phyloP scores from a whole-genome alignment of 1,139 yeast species.

The Kodamaea derodonti region DNA sequence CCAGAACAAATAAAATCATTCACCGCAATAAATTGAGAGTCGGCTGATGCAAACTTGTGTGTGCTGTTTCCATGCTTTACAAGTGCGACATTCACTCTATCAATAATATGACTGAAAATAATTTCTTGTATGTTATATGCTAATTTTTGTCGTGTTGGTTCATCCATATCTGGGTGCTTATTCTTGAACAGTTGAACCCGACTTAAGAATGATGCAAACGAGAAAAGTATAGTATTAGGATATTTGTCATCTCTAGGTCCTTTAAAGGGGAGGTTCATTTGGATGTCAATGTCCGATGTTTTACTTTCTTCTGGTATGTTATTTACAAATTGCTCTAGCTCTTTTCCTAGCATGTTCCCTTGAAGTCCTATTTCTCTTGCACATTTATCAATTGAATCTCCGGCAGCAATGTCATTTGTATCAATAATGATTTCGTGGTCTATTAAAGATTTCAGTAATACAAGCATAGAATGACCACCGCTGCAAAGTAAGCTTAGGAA shows the following conservation, averaged over 20 bases:
- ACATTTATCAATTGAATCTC: conserved; percentile 91
- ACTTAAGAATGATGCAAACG: conserved; percentile 78
- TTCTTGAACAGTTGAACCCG: conserved; percentile 35
- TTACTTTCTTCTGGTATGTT: conserved; percentile 19
- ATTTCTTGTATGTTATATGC: conserved; percentile 65
- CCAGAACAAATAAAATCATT: conserved; percentile 79
- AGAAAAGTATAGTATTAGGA: conserved; percentile 47
- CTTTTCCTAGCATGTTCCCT: conserved; percentile 86
- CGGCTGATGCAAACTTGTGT: conserved; percentile 12
- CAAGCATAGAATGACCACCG: conserved; percentile 95
- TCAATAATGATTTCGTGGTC: conserved; percentile 73
- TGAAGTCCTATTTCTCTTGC: conserved; percentile 76
- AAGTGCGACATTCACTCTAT: conserved; percentile 56
- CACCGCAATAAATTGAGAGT: conserved; percentile 39
- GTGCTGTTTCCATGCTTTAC: conserved; percentile 26
- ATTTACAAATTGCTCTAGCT: conserved; percentile 59
- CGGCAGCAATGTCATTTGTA: conserved; percentile 86
- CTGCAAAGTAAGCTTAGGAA: conserved; percentile 76
- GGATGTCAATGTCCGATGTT: conserved; percentile 24
- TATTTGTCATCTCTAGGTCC: conserved; percentile 26
- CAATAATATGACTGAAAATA: conserved; percentile 67
- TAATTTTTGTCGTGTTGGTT: conserved; percentile 31
- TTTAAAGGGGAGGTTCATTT: conserved; percentile 30
- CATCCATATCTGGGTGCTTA: conserved; percentile 14
- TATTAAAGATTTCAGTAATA: conserved; percentile 54